Conservation (phyloP, 2,329 filamentous ascomycete species). For the Fusarium nisikadoi region DNA sequence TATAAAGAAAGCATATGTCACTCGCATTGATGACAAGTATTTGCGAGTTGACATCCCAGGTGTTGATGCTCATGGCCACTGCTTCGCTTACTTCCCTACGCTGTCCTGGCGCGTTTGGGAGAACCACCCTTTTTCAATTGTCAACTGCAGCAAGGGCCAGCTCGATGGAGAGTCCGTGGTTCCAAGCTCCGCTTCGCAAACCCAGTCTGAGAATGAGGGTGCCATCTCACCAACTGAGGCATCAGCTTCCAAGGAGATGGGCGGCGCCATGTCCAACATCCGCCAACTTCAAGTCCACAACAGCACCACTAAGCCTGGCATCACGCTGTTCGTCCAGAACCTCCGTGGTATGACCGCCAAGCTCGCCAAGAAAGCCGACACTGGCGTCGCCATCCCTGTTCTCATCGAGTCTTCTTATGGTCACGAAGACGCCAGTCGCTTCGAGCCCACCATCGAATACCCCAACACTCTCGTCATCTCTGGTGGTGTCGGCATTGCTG, state of each 20-base stretch:
- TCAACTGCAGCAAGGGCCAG: conserved; percentile 30
- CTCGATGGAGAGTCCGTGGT: background rate
- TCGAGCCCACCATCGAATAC: conserved; percentile 36
- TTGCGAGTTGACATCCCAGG: conserved; percentile 45
- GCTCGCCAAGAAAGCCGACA: conserved; percentile 30
- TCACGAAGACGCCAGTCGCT: conserved; percentile 36
- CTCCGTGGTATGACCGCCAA: conserved; percentile 41
- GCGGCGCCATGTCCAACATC: background rate
- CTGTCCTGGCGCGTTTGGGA: conserved; percentile 49
- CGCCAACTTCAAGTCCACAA: background rate
- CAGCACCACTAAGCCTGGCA: conserved; percentile 27
- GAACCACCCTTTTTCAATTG: conserved; percentile 49
- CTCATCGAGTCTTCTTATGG: conserved; percentile 47
- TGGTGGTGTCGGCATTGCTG: conserved; percentile 48
- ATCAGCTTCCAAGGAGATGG: conserved; percentile 28
- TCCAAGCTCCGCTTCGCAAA: background rate
- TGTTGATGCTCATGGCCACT: conserved; percentile 43
- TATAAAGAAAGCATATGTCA: conserved; percentile 45
- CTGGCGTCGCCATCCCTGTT: conserved; percentile 36
- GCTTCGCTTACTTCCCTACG: conserved; percentile 47
- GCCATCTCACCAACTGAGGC: background rate
- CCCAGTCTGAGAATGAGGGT: conserved; percentile 25
- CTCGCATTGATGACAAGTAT: conserved; percentile 45
- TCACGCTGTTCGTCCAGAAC: conserved; percentile 43
- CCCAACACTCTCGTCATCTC: conserved; percentile 46